Base-by-base conservation (phyloP, 495 filamentous ascomycete species). In the Pseudevernia furfuracea region DNA sequence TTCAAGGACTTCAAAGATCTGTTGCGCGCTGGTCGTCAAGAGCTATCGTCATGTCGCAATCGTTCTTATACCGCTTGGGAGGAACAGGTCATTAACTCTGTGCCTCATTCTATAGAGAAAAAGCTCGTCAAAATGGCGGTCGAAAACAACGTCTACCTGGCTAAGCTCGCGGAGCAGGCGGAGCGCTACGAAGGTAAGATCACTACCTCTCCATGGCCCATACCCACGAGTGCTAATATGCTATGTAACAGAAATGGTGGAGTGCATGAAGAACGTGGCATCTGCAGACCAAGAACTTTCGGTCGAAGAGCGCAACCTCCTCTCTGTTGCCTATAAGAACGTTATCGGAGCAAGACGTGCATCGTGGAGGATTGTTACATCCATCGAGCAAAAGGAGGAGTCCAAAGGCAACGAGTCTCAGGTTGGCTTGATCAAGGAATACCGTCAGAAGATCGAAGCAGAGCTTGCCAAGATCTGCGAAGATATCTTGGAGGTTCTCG, bases 321-420 rank as follows among this genome's bases (percentile, higher is more conserved):
- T 98, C 63, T 97, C 95, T 55, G 94, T 98, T 70, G 94, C 94
- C 76, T 98, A 98, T 87, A 98, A 98, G 90, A 98, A 98, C 82
- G 94, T 98, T 77, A 96, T 98, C 75, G 94, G 94, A 78, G 92
- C 94, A 69, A 87, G 94, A 75, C 93, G 94, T 88, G 94, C 94
- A 65, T 97, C 95, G 66, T 98, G 94, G 94, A 90, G 94, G 83
- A 98, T 98, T 77, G 92, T 98, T 74, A 96, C 94, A 76, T 97
- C 95, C 65, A 98, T 98, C 76, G 94, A 98, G 86, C 94, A 98
- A 83, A 98, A 98, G 87, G 94, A 98, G 82, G 94, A 98, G 82
- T 96, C 93, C 73, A 98, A 98, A 87, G 94, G 95, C 84, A 96
- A 96, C 79, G 87, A 92, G 69, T 80, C 84, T 68, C 94, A 98